phyloP scores from a whole-genome alignment of 352 stramenopile species.

The Globisporangium nodosum region DNA sequence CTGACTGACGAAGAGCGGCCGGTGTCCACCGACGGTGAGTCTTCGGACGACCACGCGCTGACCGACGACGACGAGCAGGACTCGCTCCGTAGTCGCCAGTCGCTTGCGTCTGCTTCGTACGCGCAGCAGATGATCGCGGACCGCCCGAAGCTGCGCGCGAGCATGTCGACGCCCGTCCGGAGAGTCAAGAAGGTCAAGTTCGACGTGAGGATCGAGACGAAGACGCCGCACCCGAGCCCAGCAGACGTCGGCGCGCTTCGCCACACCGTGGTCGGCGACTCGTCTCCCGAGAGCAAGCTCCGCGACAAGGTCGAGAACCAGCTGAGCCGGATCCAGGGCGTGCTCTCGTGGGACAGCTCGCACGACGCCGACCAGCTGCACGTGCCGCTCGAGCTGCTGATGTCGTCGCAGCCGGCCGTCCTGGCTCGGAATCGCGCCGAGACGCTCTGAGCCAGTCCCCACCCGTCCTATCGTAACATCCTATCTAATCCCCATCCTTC shows the following conservation, averaged over 20 bases:
- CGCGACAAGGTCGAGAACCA: slow-evolving; percentile 16
- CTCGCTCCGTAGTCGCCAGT: background rate
- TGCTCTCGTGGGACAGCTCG: slow-evolving; percentile 13
- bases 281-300: slow-evolving; percentile 25
- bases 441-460: background rate
- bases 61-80: background rate
- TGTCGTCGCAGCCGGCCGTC: background rate
- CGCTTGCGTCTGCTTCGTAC: background rate
- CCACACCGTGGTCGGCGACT: background rate
- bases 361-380: background rate
- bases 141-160: background rate
- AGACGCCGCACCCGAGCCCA: background rate
- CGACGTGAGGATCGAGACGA: background rate
- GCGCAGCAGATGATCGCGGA: background rate
- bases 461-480: too few relatives aligned
- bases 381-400: background rate
- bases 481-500: too few relatives aligned
- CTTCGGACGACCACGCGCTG: background rate
- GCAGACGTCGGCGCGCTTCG: background rate
- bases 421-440: background rate
- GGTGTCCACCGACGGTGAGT: slow-evolving; percentile 1
- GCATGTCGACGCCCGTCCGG: slow-evolving; percentile 1
- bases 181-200: slow-evolving; percentile 13
- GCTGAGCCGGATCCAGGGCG: slow-evolving; percentile 14
- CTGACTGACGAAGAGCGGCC: slow-evolving; percentile 11